Evolutionary conservation across 2,329 filamentous ascomycete genomes (phyloP).

Genomic region (Colletotrichum spaethianum): DNA sequence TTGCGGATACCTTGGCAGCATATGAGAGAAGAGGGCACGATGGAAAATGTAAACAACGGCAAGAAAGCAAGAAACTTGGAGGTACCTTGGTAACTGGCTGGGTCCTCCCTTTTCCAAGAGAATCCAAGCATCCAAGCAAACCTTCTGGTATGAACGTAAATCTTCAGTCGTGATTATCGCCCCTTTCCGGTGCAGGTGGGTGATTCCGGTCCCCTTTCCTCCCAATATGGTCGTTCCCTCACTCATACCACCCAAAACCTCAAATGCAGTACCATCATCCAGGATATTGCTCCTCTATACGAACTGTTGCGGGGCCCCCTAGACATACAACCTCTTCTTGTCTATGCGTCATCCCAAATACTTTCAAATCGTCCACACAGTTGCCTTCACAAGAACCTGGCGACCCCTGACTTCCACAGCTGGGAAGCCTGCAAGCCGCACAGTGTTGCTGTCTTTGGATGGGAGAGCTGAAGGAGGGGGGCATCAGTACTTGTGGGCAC

Average conservation of each 20-base stretch:
- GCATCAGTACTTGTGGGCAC: constrained; percentile 56
- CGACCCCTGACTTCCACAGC: constrained; percentile 82
- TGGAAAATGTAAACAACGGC: constrained; percentile 1
- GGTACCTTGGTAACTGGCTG: constrained; percentile 34
- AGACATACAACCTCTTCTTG: constrained; percentile 9
- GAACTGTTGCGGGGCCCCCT: constrained; percentile 11
- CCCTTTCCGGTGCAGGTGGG: constrained; percentile 18
- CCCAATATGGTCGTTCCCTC: constrained; percentile 7
- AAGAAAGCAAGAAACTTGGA: constrained; percentile 36
- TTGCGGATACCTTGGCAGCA: constrained; percentile 32
- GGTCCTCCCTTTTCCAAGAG: constrained; percentile 14
- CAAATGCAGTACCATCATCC: constrained; percentile 9
- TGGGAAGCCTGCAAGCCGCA: constrained; percentile 83
- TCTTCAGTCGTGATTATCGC: constrained; percentile 38
- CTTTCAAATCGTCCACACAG: constrained; percentile 74
- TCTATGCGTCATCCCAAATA: background rate
- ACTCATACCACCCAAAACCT: background rate
- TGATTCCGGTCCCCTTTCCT: constrained; percentile 18
- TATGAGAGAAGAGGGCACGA: background rate
- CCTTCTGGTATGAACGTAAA: constrained; percentile 38
- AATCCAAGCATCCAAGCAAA: constrained; percentile 26
- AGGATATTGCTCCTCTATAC: constrained; percentile 1
- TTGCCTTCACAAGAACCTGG: constrained; percentile 82
- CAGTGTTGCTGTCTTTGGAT: constrained; percentile 66
- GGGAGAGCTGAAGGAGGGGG: constrained; percentile 53